phyloP scores from a whole-genome alignment of 2,329 filamentous ascomycete genomes.

The Fusarium dlaminii region DNA sequence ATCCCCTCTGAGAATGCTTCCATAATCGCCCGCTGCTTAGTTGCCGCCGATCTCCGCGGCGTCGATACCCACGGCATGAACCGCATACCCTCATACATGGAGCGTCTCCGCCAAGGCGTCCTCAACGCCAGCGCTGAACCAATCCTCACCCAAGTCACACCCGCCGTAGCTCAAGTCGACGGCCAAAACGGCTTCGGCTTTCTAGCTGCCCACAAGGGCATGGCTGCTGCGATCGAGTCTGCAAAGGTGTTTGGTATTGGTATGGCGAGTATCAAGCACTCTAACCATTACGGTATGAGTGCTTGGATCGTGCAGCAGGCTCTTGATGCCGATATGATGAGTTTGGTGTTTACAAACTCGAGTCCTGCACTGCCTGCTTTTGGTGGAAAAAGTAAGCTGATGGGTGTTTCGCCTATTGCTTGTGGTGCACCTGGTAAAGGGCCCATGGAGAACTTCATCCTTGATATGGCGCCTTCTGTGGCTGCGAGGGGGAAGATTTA shows the following conservation, averaged over 20 bases:
- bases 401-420: slow-evolving; percentile 79
- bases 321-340: slow-evolving; percentile 76
- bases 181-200: slow-evolving; percentile 81
- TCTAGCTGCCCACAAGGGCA: slow-evolving; percentile 72
- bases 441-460: slow-evolving; percentile 67
- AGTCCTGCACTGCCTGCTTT: slow-evolving; percentile 77
- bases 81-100: slow-evolving; percentile 80
- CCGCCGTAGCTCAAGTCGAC: slow-evolving; percentile 74
- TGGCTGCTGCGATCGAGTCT: slow-evolving; percentile 73
- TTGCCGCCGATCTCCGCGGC: slow-evolving; percentile 79
- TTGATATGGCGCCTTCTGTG: slow-evolving; percentile 79
- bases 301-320: slow-evolving; percentile 84
- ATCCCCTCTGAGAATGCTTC: slow-evolving; percentile 67
- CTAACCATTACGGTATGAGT: slow-evolving; percentile 86
- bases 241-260: slow-evolving; percentile 75
- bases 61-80: slow-evolving; percentile 83
- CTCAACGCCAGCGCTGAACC: slow-evolving; percentile 70
- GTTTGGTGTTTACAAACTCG: slow-evolving; percentile 75
- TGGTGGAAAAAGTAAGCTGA: slow-evolving; percentile 73
- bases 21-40: slow-evolving; percentile 73
- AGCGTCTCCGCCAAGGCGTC: slow-evolving; percentile 74
- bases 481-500: slow-evolving; percentile 78
- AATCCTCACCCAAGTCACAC: slow-evolving; percentile 68
- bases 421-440: slow-evolving; percentile 75
- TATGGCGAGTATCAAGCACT: slow-evolving; percentile 78